Percentiles rank a stretch among this genome's conserved stretches.
Conservation (phyloP, 768 basidiomycete genomes). For the Phlebiopsis flavidoalba region DNA sequence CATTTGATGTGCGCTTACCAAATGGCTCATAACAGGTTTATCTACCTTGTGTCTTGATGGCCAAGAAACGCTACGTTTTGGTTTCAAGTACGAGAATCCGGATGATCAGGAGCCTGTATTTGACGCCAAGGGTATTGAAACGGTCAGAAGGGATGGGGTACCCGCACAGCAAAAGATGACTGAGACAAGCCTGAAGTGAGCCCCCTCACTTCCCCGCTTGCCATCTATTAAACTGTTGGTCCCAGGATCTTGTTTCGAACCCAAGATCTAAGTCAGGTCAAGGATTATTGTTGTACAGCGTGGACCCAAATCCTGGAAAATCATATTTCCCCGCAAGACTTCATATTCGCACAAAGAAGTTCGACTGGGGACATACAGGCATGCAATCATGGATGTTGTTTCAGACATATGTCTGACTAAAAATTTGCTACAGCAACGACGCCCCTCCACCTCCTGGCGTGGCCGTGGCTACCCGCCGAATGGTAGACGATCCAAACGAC, state of each 20-base stretch:
- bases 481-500: conserved; percentile 68
- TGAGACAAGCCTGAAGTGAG: conserved; percentile 83
- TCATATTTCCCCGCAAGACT: conserved; percentile 82
- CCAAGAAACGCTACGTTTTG: conserved; percentile 98
- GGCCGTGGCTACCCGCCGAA: conserved; percentile 72
- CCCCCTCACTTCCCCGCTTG: not conserved
- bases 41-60: conserved; percentile 89
- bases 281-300: conserved; percentile 77
- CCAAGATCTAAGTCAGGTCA: conserved; percentile 85
- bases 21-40: conserved; percentile 65
- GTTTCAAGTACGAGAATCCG: conserved; percentile 87
- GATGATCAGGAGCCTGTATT: conserved; percentile 78
- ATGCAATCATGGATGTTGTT: conserved; percentile 8
- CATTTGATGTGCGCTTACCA: not conserved
- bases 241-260: conserved; percentile 83
- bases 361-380: conserved; percentile 91
- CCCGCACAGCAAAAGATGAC: conserved; percentile 90
- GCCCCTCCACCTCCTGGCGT: conserved; percentile 90
- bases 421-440: conserved; percentile 52
- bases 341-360: conserved; percentile 95
- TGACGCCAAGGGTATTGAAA: conserved; percentile 98
- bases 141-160: conserved; percentile 88
- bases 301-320: conserved; percentile 85
- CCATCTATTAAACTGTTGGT: not conserved
- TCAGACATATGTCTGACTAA: not conserved